Conservation (phyloP, 768 basidiomycete species). For the Lactifluus rugatus region DNA sequence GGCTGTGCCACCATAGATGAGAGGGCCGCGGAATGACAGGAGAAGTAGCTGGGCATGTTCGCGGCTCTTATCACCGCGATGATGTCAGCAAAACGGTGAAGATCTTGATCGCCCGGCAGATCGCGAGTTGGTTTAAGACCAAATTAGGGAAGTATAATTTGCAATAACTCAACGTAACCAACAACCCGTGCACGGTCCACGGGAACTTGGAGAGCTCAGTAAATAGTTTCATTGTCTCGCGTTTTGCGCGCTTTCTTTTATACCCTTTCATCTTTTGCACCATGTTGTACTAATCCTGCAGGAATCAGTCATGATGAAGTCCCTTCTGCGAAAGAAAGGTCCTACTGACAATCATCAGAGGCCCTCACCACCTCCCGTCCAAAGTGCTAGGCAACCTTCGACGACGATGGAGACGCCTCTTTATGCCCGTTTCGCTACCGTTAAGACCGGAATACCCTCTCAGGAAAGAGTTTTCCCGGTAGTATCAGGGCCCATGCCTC, state of each 20-base stretch:
- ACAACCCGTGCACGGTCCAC: no score
- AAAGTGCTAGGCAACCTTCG: background rate
- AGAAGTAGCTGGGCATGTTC: no score
- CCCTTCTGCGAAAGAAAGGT: slow-evolving; percentile 14
- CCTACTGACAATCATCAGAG: slow-evolving; percentile 1
- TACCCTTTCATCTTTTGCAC: background rate
- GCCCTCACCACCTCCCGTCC: background rate
- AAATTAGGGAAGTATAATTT: background rate
- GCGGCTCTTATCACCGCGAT: no score
- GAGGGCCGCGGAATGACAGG: no score
- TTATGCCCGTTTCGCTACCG: slow-evolving; percentile 24
- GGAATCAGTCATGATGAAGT: slow-evolving; percentile 16
- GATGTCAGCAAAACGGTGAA: no score
- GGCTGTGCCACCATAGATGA: no score
- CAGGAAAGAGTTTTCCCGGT: slow-evolving; percentile 12
- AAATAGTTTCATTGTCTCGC: background rate
- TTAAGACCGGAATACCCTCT: slow-evolving; percentile 5
- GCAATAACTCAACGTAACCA: background rate
- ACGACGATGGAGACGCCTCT: slow-evolving; percentile 20
- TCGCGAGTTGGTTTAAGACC: background rate
- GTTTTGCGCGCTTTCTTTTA: slow-evolving; percentile 5
- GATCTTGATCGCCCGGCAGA: no score
- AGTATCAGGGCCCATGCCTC: slow-evolving; percentile 24
- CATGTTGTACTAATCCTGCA: slow-evolving; percentile 7
- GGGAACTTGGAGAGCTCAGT: no score